These are phyloP conservation scores for Rhynchosporium secalis DNA, from an alignment of 2,329 filamentous ascomycete species.

Conservation along the genomic window DNA sequence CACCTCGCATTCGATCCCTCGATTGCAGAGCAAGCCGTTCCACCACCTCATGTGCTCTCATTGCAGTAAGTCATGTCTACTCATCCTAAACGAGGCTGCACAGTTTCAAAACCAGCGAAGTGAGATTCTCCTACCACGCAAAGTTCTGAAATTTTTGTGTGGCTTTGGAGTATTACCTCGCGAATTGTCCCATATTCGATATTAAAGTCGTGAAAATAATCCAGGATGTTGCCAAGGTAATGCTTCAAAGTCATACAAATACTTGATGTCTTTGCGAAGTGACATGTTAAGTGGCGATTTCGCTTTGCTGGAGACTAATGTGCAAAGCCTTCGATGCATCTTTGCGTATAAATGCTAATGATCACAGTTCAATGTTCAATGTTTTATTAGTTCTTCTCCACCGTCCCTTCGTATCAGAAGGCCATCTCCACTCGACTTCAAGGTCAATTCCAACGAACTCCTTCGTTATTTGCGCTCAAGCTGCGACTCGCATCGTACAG, in stretches of 20 bases:
- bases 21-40: conserved; percentile 37
- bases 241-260: too few relatives aligned
- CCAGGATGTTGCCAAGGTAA: too few relatives aligned
- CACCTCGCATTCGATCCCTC: conserved; percentile 45
- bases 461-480: conserved; percentile 45
- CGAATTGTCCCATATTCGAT: too few relatives aligned
- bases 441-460: conserved; percentile 46
- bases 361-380: conserved; percentile 47
- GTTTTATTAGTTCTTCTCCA: conserved; percentile 54
- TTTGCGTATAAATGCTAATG: neutral
- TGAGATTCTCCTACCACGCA: neutral
- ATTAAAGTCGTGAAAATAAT: too few relatives aligned
- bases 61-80: conserved; percentile 35
- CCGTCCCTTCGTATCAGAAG: conserved; percentile 53
- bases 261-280: too few relatives aligned
- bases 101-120: too few relatives aligned
- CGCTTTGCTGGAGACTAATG: too few relatives aligned
- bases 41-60: conserved; percentile 49
- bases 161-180: too few relatives aligned
- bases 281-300: too few relatives aligned
- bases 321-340: too few relatives aligned
- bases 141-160: neutral
- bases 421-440: conserved; percentile 48
- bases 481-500: conserved; percentile 47
- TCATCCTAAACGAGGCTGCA: too few relatives aligned